These are phyloP conservation scores for Deakozyma indianensis DNA, from an alignment of 805 yeast genomes.

Conservation along the genomic window DNA sequence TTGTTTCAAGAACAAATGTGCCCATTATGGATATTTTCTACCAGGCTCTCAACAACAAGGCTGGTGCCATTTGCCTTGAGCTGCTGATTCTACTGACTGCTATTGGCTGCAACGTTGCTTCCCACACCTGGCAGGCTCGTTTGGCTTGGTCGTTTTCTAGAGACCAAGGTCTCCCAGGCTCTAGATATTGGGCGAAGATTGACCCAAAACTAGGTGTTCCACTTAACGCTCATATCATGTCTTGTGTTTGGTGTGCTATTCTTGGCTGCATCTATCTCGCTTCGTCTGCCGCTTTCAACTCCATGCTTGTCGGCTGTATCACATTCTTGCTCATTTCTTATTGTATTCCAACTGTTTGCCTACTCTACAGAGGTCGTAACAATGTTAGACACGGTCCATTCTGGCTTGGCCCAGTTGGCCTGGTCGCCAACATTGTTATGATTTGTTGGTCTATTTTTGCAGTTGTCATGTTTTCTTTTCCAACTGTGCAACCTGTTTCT, in stretches of 20 bases:
- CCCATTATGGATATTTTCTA: conserved; percentile 51
- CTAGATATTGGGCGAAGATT: conserved; percentile 35
- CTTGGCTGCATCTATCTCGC: conserved; percentile 52
- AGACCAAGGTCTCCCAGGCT: conserved; percentile 47
- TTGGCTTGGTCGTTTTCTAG: conserved; percentile 56
- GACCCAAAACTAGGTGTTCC: conserved; percentile 38
- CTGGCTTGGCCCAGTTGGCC: conserved; percentile 45
- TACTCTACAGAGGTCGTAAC: conserved; percentile 34
- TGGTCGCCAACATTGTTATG: conserved; percentile 34
- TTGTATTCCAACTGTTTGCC: conserved; percentile 37
- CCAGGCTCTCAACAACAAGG: conserved; percentile 38
- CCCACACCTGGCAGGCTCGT: conserved; percentile 57
- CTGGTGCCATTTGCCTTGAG: conserved; percentile 37
- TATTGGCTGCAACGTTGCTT: conserved; percentile 42
- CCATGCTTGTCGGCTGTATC: conserved; percentile 48
- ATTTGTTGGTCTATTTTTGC: conserved; percentile 46
- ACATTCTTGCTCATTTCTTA: conserved; percentile 45
- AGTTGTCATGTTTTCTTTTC: conserved; percentile 48
- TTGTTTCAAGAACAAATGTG: conserved; percentile 38
- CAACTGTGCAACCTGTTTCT: conserved; percentile 46
- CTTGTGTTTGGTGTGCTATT: conserved; percentile 36
- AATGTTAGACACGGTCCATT: conserved; percentile 49
- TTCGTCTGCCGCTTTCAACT: conserved; percentile 52
- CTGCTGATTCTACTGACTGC: conserved; percentile 38
- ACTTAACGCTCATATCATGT: conserved; percentile 41